phyloP scores from a whole-genome alignment of 1,139 yeast species.

The Saccharomycopsis phalli region DNA sequence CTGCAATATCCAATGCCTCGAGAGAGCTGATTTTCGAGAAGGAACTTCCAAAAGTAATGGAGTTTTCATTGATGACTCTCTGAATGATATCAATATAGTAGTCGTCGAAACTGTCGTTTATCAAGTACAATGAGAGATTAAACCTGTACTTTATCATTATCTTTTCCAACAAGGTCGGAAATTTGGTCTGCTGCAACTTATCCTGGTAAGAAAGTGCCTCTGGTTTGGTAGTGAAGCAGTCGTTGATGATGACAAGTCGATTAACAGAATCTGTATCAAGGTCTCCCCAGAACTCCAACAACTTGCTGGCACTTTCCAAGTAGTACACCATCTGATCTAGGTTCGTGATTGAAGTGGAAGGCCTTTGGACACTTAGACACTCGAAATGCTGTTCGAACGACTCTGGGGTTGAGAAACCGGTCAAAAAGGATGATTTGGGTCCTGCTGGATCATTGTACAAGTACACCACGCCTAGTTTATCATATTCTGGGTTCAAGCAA shows the following conservation, averaged over 20 bases:
- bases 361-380: constrained; percentile 2
- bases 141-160: constrained; percentile 11
- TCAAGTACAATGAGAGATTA: constrained; percentile 7
- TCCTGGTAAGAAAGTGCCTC: neutral
- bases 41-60: constrained; percentile 14
- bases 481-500: constrained; percentile 31
- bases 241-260: constrained; percentile 15
- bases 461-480: constrained; percentile 46
- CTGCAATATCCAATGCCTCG: constrained; percentile 4
- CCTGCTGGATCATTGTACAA: constrained; percentile 22
- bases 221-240: constrained; percentile 4
- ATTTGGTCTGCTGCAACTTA: constrained; percentile 1
- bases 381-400: constrained; percentile 26
- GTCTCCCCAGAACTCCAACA: constrained; percentile 18
- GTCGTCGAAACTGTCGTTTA: constrained; percentile 7
- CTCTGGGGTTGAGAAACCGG: constrained; percentile 28
- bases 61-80: constrained; percentile 10
- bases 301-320: constrained; percentile 32
- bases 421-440: constrained; percentile 24
- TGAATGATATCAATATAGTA: constrained; percentile 9
- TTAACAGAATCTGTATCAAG: constrained; percentile 9
- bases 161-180: constrained; percentile 1
- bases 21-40: constrained; percentile 8
- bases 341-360: constrained; percentile 39
- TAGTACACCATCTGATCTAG: constrained; percentile 75